A percentile compares a stretch with the other conserved stretches of the same genome.
Evolutionary conservation across 164 flowering plant species (phyloP).

Genomic region (Liquidambar formosana): DNA sequence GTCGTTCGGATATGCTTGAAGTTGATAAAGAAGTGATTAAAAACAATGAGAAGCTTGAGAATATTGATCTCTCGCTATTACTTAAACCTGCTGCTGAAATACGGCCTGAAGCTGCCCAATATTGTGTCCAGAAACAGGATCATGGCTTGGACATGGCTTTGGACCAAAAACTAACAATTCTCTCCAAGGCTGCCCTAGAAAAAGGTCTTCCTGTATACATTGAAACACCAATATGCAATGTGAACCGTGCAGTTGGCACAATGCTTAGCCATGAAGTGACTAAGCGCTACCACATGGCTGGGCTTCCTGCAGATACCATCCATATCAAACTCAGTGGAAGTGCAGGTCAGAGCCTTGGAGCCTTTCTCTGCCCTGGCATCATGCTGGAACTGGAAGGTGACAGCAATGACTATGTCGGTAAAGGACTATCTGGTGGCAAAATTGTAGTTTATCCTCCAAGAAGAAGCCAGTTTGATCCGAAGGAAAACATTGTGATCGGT

Average conservation of each 20-base stretch:
- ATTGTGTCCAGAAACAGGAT: conserved; percentile 90
- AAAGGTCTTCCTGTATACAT: conserved; percentile 83
- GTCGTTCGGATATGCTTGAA: conserved; percentile 96
- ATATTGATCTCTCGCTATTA: conserved; percentile 81
- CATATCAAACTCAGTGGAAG: conserved; percentile 88
- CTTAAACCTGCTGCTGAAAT: conserved; percentile 90
- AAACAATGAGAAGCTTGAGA: conserved; percentile 84
- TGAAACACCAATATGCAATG: conserved; percentile 74
- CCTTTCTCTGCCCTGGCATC: conserved; percentile 94
- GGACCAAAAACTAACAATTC: conserved; percentile 67
- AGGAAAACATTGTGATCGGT: conserved; percentile 94
- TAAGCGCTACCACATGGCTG: conserved; percentile 71
- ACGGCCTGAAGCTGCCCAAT: conserved; percentile 92
- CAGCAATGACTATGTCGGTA: conserved; percentile 98
- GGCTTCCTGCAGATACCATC: conserved; percentile 88
- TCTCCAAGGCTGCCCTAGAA: conserved; percentile 71
- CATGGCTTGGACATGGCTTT: conserved; percentile 96
- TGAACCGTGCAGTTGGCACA: conserved; percentile 96
- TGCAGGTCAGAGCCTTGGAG: conserved; percentile 99
- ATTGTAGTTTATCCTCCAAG: conserved; percentile 95
- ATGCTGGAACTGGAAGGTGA: conserved; percentile 97
- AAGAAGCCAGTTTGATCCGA: conserved; percentile 85
- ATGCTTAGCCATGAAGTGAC: conserved; percentile 99
- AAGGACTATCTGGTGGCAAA: conserved; percentile 97
- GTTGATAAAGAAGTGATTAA: conserved; percentile 74